Percentiles rank a stretch among this genome's conserved stretches.
Evolutionary conservation across 495 filamentous ascomycete species (phyloP).

Genomic region (Neurospora sp.): DNA sequence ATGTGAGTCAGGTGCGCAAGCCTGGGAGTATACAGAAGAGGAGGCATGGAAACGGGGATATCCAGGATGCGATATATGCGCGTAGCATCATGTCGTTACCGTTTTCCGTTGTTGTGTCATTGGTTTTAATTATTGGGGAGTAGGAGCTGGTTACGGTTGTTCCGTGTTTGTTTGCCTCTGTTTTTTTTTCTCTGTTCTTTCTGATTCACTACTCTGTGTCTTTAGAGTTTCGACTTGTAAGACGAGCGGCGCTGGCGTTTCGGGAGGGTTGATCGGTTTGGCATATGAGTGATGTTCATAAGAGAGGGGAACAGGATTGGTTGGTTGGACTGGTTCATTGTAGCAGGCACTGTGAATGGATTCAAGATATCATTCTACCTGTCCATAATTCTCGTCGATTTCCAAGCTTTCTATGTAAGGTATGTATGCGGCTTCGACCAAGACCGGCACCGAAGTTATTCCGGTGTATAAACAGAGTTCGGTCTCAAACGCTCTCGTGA

Average conservation of each 20-base stretch:
- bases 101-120: background rate
- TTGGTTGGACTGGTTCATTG: background rate
- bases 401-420: background rate
- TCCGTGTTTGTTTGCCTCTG: background rate
- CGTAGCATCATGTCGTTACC: background rate
- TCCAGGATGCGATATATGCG: background rate
- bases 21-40: conserved; percentile 1
- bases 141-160: background rate
- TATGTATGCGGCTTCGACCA: background rate
- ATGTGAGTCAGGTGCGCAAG: conserved; percentile 44
- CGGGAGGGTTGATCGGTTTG: background rate
- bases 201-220: background rate
- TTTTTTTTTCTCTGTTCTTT: background rate
- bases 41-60: conserved; percentile 1
- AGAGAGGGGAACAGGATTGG: background rate
- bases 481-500: background rate
- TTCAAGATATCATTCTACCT: background rate
- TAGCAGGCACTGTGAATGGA: background rate
- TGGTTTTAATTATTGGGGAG: background rate
- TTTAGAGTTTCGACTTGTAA: background rate
- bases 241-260: background rate
- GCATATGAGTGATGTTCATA: background rate
- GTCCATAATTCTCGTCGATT: background rate
- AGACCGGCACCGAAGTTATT: background rate
- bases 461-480: background rate